Evolutionary conservation across 1,139 yeast genomes (phyloP).

Genomic region (Taphrina wiesneri): DNA sequence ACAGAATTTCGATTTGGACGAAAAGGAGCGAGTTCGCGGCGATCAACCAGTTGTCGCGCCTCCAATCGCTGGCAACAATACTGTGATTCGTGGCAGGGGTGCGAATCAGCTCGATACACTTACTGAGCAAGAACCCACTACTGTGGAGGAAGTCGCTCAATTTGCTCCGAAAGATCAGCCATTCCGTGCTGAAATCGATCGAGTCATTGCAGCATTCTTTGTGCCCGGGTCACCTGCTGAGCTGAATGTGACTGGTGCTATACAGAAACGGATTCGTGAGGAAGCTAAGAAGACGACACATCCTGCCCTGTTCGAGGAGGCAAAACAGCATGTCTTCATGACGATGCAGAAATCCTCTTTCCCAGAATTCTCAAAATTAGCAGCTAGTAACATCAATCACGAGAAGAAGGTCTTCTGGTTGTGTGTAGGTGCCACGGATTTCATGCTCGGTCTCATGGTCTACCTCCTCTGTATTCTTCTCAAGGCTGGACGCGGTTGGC

Average conservation of each 20-base stretch:
- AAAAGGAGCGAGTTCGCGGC: not conserved
- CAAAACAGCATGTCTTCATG: conserved; percentile 22
- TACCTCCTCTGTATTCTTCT: conserved; percentile 28
- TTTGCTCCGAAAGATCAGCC: conserved; percentile 24
- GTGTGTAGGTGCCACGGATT: conserved; percentile 22
- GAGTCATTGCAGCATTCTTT: conserved; percentile 28
- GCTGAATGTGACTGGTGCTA: conserved; percentile 30
- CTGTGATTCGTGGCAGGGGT: not conserved
- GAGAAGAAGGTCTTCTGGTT: conserved; percentile 32
- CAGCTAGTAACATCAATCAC: conserved; percentile 25
- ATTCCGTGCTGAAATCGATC: conserved; percentile 29
- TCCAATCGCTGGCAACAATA: not conserved
- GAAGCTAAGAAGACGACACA: conserved; percentile 29
- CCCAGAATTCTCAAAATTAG: conserved; percentile 27
- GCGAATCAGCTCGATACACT: conserved; percentile 21
- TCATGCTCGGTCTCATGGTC: conserved; percentile 26
- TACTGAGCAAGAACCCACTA: conserved; percentile 18
- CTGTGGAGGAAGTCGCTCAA: conserved; percentile 24
- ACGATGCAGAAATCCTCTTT: conserved; percentile 30
- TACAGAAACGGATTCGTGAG: conserved; percentile 22
- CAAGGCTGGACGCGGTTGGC: conserved; percentile 30
- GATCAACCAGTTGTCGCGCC: not conserved
- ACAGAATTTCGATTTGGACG: not conserved
- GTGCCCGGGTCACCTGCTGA: conserved; percentile 32
- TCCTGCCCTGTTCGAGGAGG: conserved; percentile 31